Percentiles rank a stretch among this genome's conserved stretches.
Evolutionary conservation across 306 rosid species (phyloP).

Genomic region (Gastrolobium villosum): DNA sequence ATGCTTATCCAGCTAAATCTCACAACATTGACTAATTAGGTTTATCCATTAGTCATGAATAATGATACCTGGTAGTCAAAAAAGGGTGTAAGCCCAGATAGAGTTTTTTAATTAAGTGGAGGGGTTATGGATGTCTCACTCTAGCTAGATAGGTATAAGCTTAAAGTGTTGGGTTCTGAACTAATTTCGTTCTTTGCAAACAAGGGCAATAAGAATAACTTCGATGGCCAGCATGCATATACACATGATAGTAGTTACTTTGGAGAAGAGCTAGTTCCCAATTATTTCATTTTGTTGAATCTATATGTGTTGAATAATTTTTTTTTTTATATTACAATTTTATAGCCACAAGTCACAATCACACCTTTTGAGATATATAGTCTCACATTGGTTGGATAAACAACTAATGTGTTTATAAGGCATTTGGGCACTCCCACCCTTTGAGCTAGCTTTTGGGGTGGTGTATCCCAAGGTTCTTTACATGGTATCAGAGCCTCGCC

Average conservation of each 20-base stretch:
- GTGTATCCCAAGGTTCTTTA: too few relatives aligned
- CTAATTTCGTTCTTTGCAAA: slow-evolving; percentile 2
- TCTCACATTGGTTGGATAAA: too few relatives aligned
- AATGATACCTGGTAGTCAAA: not conserved
- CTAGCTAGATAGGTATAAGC: not conserved
- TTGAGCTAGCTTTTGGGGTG: too few relatives aligned
- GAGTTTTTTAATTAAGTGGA: not conserved
- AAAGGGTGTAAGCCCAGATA: not conserved
- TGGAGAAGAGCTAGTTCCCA: not conserved
- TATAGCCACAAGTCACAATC: not conserved
- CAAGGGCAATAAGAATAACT: not conserved
- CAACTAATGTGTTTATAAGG: too few relatives aligned
- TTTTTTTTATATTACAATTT: not conserved
- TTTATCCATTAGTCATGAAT: slow-evolving; percentile 10
- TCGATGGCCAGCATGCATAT: not conserved
- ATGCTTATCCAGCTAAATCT: not conserved
- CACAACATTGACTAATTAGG: slow-evolving; percentile 21
- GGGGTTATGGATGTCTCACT: not conserved
- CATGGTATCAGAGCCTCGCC: too few relatives aligned
- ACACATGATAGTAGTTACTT: not conserved
- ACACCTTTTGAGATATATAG: too few relatives aligned
- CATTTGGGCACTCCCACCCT: too few relatives aligned
- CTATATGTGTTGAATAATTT: not conserved
- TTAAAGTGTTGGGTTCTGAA: not conserved
- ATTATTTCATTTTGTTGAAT: not conserved